These are phyloP conservation scores for Rehmannia glutinosa DNA, from an alignment of 257 asterid genomes.

Conservation along the genomic window DNA sequence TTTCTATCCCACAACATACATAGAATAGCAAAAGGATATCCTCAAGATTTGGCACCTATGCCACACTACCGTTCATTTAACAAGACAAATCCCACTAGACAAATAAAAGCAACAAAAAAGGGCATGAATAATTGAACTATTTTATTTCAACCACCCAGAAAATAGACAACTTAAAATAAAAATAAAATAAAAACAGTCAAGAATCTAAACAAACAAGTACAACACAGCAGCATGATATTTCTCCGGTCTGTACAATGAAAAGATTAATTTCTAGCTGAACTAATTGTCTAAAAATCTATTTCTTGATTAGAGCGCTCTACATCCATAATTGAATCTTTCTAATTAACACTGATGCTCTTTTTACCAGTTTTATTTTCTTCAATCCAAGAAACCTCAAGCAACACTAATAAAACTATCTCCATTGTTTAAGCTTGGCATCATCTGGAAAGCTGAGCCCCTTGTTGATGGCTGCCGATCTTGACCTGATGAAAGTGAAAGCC, in stretches of 20 bases:
- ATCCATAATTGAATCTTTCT: constrained; percentile 15
- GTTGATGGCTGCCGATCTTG: constrained; percentile 41
- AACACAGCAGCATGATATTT: constrained; percentile 48
- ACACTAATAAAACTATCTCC: constrained; percentile 53
- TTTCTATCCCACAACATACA: constrained; percentile 19
- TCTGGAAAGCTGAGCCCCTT: constrained; percentile 31
- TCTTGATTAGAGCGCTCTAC: constrained; percentile 29
- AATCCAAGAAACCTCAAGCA: constrained; percentile 29
- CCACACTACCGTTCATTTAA: too few species aligned
- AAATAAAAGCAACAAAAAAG: constrained; percentile 21
- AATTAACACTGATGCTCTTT: constrained; percentile 18
- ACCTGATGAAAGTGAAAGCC: constrained; percentile 57
- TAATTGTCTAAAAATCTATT: constrained; percentile 32
- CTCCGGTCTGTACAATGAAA: constrained; percentile 55
- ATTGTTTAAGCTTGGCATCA: constrained; percentile 31
- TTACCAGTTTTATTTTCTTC: constrained; percentile 20
- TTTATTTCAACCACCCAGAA: constrained; percentile 27
- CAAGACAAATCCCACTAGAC: background rate
- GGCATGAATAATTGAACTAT: constrained; percentile 16
- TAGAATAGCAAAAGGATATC: too few species aligned
- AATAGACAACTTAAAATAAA: background rate
- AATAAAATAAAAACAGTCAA: constrained; percentile 10
- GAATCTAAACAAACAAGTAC: constrained; percentile 33
- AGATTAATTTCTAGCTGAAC: constrained; percentile 25
- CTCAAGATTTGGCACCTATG: too few species aligned